A percentile compares a stretch with the other conserved stretches of the same genome.
Conservation (phyloP, 2,329 filamentous ascomycete species). For the Penicillium hesseltinei region DNA sequence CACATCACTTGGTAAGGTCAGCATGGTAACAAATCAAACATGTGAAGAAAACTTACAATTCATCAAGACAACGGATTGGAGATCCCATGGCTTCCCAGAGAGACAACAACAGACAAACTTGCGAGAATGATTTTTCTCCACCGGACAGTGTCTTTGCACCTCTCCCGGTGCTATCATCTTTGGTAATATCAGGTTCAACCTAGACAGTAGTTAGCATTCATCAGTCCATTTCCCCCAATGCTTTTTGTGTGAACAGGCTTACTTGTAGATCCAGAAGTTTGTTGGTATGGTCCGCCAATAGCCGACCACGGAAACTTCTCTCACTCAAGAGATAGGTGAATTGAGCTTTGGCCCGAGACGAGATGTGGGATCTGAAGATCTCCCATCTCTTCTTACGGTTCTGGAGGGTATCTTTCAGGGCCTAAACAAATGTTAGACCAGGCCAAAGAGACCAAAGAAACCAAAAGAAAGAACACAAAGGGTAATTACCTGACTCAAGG, state of each 20-base stretch:
- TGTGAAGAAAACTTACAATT: constrained; percentile 61
- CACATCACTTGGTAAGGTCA: constrained; percentile 62
- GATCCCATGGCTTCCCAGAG: constrained; percentile 99
- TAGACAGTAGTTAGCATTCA: constrained; percentile 25
- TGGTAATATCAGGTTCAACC: constrained; percentile 68
- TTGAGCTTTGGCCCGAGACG: constrained; percentile 76
- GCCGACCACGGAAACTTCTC: constrained; percentile 78
- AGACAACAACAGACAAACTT: constrained; percentile 85
- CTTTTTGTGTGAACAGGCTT: neutral
- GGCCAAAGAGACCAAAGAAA: constrained; percentile 16
- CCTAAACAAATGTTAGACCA: constrained; percentile 33
- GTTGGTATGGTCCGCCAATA: constrained; percentile 73
- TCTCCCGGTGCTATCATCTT: constrained; percentile 66
- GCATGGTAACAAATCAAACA: neutral
- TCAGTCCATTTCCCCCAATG: neutral
- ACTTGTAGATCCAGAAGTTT: constrained; percentile 76
- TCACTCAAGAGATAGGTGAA: constrained; percentile 89
- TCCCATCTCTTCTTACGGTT: constrained; percentile 74
- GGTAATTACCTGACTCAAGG: constrained; percentile 40
- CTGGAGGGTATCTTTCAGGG: constrained; percentile 60
- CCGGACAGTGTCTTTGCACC: constrained; percentile 91
- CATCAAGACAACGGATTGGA: constrained; percentile 88
- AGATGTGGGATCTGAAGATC: constrained; percentile 79
- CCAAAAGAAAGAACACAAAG: neutral
- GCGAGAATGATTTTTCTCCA: constrained; percentile 96